Conservation (phyloP, 306 rosid species). For the Prunus mira region DNA sequence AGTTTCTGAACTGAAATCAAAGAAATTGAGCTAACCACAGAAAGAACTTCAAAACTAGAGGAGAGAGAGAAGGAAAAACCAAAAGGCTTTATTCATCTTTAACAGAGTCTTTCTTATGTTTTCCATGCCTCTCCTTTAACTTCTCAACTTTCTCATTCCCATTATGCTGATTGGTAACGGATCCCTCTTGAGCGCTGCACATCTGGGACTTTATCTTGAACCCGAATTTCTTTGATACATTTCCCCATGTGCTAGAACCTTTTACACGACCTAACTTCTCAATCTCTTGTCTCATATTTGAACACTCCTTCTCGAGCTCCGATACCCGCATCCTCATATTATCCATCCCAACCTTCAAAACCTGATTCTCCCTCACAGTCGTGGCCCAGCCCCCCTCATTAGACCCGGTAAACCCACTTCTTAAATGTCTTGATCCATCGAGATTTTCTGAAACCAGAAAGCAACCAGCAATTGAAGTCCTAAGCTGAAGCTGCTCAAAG, state of each 20-base stretch:
- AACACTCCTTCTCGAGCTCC: slow-evolving; percentile 97
- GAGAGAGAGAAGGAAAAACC: slow-evolving; percentile 16
- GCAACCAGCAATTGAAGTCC: slow-evolving; percentile 93
- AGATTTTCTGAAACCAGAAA: slow-evolving; percentile 90
- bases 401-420: slow-evolving; percentile 72
- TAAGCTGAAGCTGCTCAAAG: slow-evolving; percentile 98
- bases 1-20: slow-evolving; percentile 2
- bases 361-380: slow-evolving; percentile 93
- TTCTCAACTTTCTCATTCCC: slow-evolving; percentile 59
- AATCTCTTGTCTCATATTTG: slow-evolving; percentile 92
- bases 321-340: slow-evolving; percentile 94
- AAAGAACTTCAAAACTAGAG: slow-evolving; percentile 13
- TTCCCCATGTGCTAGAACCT: slow-evolving; percentile 76
- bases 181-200: slow-evolving; percentile 98
- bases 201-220: slow-evolving; percentile 89
- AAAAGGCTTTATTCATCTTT: slow-evolving; percentile 46
- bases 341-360: slow-evolving; percentile 96
- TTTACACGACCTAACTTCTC: slow-evolving; percentile 71
- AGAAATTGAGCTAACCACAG: slow-evolving; percentile 5
- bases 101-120: slow-evolving; percentile 51
- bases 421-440: slow-evolving; percentile 78
- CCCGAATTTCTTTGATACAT: slow-evolving; percentile 79
- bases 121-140: slow-evolving; percentile 74
- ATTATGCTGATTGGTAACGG: slow-evolving; percentile 67
- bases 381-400: slow-evolving; percentile 93